A percentile compares a stretch with the other conserved stretches of the same genome.
Conservation (phyloP, 176 grass and related monocot species). For the Triticum dicoccoides region DNA sequence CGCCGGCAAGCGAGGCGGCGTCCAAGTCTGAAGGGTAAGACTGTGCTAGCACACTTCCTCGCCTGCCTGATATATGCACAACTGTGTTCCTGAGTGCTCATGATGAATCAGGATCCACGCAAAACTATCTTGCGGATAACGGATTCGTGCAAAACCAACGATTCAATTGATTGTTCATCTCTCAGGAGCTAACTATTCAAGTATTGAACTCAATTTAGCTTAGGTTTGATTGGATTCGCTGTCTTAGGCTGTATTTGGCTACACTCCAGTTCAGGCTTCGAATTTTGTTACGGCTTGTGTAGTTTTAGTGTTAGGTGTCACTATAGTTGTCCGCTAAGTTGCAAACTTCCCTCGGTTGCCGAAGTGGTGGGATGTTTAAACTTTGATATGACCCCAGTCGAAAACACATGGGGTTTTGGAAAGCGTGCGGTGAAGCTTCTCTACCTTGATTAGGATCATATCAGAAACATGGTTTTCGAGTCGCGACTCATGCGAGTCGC, state of each 20-base stretch:
- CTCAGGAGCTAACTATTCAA: neutral
- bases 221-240: neutral
- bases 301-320: neutral
- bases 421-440: neutral
- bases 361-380: neutral
- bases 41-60: neutral
- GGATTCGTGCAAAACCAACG: neutral
- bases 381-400: neutral
- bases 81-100: neutral
- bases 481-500: no score
- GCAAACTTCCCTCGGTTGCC: neutral
- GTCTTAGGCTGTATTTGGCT: neutral
- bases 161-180: neutral
- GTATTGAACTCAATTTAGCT: neutral
- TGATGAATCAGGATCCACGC: neutral
- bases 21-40: constrained; percentile 44
- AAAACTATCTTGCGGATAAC: neutral
- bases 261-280: neutral
- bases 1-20: neutral
- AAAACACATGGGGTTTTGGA: neutral
- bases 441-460: neutral
- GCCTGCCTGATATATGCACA: neutral
- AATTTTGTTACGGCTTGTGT: neutral
- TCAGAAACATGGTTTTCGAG: neutral
- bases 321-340: neutral